Conservation (phyloP, 2,329 filamentous ascomycete genomes). For the Macrophomina tecta region DNA sequence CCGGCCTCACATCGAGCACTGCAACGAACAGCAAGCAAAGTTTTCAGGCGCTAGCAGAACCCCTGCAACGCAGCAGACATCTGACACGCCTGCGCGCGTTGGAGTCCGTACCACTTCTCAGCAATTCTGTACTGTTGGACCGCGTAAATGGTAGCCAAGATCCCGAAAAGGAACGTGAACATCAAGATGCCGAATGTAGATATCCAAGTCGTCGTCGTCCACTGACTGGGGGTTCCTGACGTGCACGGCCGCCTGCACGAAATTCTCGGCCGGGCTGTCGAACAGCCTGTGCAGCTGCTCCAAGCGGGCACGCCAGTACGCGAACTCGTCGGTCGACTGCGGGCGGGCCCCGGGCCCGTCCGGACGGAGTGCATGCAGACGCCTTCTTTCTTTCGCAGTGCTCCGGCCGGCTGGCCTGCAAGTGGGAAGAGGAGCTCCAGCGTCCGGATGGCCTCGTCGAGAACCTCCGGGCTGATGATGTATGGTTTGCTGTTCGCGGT, state of each 20-base stretch:
- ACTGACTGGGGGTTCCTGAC: conserved; percentile 9
- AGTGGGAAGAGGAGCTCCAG: conserved; percentile 33
- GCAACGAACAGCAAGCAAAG: too few species aligned
- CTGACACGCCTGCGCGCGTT: conserved; percentile 28
- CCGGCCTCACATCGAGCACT: too few species aligned
- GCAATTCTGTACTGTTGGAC: conserved; percentile 31
- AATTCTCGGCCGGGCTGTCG: conserved; percentile 28
- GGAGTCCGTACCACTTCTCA: conserved; percentile 29
- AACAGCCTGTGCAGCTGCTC: conserved; percentile 21
- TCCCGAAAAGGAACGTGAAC: conserved; percentile 31
- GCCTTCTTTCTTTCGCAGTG: conserved; percentile 27
- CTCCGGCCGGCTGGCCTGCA: conserved; percentile 29
- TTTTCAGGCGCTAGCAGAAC: not conserved
- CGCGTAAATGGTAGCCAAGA: conserved; percentile 30
- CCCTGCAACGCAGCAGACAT: not conserved
- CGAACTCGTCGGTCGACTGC: conserved; percentile 27
- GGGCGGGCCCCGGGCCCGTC: not conserved
- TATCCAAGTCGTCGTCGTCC: conserved; percentile 27
- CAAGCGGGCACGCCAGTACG: conserved; percentile 29
- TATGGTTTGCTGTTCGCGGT: conserved; percentile 8
- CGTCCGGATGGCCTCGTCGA: conserved; percentile 30
- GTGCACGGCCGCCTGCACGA: conserved; percentile 20
- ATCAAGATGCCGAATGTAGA: conserved; percentile 31
- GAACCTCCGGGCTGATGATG: conserved; percentile 23
- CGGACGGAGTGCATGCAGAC: conserved; percentile 19